A percentile compares a stretch with the other conserved stretches of the same genome.
Evolutionary conservation across 768 basidiomycete species (phyloP).

Genomic region (Lanmaoa rubissima): DNA sequence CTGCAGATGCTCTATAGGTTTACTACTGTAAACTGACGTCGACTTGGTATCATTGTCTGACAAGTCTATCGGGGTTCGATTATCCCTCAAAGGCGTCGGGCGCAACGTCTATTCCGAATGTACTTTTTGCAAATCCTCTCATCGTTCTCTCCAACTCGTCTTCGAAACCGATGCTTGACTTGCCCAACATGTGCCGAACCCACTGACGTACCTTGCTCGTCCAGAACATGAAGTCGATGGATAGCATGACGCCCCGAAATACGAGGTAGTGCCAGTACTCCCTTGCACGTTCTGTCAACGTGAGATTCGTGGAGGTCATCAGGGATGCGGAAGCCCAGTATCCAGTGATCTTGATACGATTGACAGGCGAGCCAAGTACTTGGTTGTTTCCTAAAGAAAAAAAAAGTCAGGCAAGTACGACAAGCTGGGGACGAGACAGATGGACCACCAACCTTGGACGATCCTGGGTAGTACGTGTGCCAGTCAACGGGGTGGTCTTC

Average conservation of each 20-base stretch:
- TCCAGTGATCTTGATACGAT: conserved; percentile 87
- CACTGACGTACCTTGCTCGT: conserved; percentile 51
- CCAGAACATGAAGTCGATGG: conserved; percentile 75
- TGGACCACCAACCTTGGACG: conserved; percentile 34
- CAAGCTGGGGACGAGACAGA: neutral
- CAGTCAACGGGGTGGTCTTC: neutral
- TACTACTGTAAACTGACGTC: neutral
- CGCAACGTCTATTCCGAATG: conserved; percentile 74
- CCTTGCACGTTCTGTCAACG: conserved; percentile 39
- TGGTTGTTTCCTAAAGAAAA: conserved; percentile 66
- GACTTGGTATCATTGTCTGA: neutral
- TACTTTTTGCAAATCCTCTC: conserved; percentile 71
- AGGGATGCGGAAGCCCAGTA: conserved; percentile 76
- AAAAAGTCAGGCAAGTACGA: neutral
- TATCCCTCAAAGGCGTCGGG: conserved; percentile 52
- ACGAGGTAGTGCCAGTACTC: conserved; percentile 60
- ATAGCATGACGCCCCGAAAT: conserved; percentile 64
- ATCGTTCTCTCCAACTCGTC: conserved; percentile 78
- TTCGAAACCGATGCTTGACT: conserved; percentile 59
- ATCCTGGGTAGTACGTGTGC: conserved; percentile 21
- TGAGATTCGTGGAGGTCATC: conserved; percentile 41
- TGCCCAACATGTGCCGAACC: conserved; percentile 42
- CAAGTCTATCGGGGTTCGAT: neutral
- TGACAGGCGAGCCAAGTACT: conserved; percentile 79
- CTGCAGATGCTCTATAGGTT: too few relatives aligned